These are phyloP conservation scores for Brassica nigra DNA, from an alignment of 345 rosid genomes.

Conservation along the genomic window DNA sequence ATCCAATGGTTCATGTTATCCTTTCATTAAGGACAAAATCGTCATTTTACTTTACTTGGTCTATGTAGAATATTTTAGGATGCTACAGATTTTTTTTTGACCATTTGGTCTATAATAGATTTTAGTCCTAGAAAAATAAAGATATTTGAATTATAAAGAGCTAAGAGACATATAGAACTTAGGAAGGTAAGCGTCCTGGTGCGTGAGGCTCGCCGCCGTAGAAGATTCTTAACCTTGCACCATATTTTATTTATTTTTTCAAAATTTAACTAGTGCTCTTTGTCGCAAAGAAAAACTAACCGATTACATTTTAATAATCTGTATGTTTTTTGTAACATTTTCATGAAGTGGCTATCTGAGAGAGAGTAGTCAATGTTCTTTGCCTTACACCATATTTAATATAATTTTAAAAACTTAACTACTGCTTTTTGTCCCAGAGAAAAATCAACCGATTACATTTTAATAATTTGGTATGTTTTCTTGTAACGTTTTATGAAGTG, in stretches of 20 bases:
- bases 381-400: not conserved
- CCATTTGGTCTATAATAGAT: too few relatives aligned
- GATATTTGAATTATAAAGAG: not conserved
- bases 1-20: too few relatives aligned
- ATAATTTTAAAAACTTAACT: not conserved
- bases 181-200: not conserved
- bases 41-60: too few relatives aligned
- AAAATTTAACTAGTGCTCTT: not conserved
- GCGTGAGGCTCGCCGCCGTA: constrained; percentile 42
- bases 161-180: not conserved
- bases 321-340: not conserved
- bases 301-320: not conserved
- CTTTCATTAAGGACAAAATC: too few relatives aligned
- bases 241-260: not conserved
- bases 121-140: too few relatives aligned
- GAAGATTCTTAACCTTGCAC: constrained; percentile 15
- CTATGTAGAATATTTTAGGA: too few relatives aligned
- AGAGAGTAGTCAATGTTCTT: not conserved
- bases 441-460: not conserved
- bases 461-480: not conserved
- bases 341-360: not conserved
- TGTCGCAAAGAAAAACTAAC: not conserved
- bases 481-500: constrained; percentile 12
- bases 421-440: not conserved
- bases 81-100: too few relatives aligned